Conservation (phyloP, 2,329 filamentous ascomycete genomes). For the Aspergillus neoniger region DNA sequence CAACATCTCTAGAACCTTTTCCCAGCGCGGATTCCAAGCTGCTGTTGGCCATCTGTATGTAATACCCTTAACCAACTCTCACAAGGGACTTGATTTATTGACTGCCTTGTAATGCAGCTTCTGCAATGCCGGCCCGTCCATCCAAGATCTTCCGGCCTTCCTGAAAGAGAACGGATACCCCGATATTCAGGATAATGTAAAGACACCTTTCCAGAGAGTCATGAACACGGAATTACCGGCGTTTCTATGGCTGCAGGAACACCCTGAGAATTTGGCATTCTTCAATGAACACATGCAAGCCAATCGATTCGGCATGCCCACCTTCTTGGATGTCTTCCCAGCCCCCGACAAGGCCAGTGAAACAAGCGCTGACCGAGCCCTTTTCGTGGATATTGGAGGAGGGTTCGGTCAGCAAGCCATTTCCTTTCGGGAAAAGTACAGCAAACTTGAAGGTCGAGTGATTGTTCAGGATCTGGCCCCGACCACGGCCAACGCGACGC, state of each 20-base stretch:
- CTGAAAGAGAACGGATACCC: slow-evolving; percentile 2
- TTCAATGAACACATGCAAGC: slow-evolving; percentile 5
- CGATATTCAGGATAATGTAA: neutral
- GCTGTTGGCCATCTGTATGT: slow-evolving; percentile 1
- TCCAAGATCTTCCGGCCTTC: neutral
- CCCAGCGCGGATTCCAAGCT: slow-evolving; percentile 6
- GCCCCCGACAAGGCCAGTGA: neutral
- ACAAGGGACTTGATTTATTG: neutral
- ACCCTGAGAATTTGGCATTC: neutral
- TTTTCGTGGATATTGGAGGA: slow-evolving; percentile 16
- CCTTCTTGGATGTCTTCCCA: neutral
- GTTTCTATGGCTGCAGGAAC: slow-evolving; percentile 3
- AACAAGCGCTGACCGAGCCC: neutral
- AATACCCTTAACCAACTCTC: no score
- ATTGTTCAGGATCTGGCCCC: slow-evolving; percentile 13
- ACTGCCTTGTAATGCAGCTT: slow-evolving; percentile 13
- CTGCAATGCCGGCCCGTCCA: slow-evolving; percentile 15
- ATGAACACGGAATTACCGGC: slow-evolving; percentile 1
- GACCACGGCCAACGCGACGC: neutral
- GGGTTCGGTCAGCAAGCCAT: slow-evolving; percentile 9
- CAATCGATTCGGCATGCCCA: neutral
- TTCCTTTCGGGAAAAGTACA: neutral
- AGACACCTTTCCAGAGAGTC: slow-evolving; percentile 8
- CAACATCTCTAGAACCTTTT: slow-evolving; percentile 15
- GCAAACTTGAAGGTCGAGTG: neutral